These are phyloP conservation scores for Hyaloscypha finlandica DNA, from an alignment of 495 filamentous ascomycete species.

Conservation along the genomic window DNA sequence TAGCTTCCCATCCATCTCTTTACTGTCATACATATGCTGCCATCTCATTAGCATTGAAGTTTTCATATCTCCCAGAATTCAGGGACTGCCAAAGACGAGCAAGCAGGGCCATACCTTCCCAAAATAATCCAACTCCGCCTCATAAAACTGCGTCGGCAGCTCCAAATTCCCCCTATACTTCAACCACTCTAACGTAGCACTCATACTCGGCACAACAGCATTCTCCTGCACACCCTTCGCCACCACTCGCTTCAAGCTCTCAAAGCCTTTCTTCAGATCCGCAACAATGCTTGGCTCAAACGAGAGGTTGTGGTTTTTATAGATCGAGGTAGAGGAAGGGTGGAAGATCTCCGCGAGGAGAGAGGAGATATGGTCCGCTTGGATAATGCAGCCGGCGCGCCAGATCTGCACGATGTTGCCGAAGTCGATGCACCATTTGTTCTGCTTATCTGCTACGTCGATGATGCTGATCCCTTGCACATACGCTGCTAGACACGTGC, in stretches of 20 bases:
- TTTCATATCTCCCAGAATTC: too few species aligned
- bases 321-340: slow-evolving; percentile 2
- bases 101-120: slow-evolving; percentile 41
- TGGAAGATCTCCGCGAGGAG: slow-evolving; percentile 49
- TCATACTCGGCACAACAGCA: slow-evolving; percentile 63
- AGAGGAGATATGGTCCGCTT: slow-evolving; percentile 65
- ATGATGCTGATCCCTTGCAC: slow-evolving; percentile 71
- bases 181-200: slow-evolving; percentile 67
- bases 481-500: slow-evolving; percentile 62
- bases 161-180: slow-evolving; percentile 61
- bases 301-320: slow-evolving; percentile 43
- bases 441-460: slow-evolving; percentile 56
- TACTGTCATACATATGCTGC: slow-evolving; percentile 62
- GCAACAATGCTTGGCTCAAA: slow-evolving; percentile 49
- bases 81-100: too few species aligned
- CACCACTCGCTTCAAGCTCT: slow-evolving; percentile 58
- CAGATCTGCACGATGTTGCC: slow-evolving; percentile 65
- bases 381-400: slow-evolving; percentile 75
- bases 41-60: neutral
- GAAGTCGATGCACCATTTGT: slow-evolving; percentile 65
- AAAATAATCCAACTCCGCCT: slow-evolving; percentile 77
- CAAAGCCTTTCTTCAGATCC: slow-evolving; percentile 55
- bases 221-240: slow-evolving; percentile 59
- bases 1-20: slow-evolving; percentile 39
- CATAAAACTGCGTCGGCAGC: slow-evolving; percentile 70